Percentiles rank a stretch among this genome's conserved stretches.
Conservation (phyloP, 2,329 filamentous ascomycete genomes). For the Venturia asperata region DNA sequence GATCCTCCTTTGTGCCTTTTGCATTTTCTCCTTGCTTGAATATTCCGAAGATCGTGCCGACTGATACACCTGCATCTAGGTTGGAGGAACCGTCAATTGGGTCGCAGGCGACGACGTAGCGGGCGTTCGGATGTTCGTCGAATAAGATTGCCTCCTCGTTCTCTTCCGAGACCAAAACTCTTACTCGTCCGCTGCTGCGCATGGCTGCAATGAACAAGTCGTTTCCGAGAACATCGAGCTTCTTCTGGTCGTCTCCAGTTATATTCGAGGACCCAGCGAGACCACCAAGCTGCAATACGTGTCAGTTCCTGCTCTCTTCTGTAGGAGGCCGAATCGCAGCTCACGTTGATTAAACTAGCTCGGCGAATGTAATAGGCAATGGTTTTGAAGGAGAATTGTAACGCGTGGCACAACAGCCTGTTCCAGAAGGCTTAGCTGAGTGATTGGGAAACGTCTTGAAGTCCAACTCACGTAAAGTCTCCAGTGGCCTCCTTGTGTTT, state of each 20-base stretch:
- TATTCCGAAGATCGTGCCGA: constrained; percentile 94
- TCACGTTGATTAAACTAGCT: constrained; percentile 78
- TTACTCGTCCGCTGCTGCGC: constrained; percentile 84
- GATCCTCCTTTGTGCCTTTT: constrained; percentile 70
- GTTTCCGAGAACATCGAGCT: constrained; percentile 98
- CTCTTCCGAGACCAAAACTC: constrained; percentile 93
- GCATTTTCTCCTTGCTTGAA: constrained; percentile 79
- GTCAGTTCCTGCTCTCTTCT: neutral
- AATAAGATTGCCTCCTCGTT: constrained; percentile 91
- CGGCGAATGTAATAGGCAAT: constrained; percentile 99
- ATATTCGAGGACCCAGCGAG: constrained; percentile 91
- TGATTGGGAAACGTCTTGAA: neutral
- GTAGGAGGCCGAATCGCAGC: constrained; percentile 19
- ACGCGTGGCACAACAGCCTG: constrained; percentile 90
- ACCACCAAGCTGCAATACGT: constrained; percentile 59
- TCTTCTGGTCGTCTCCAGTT: constrained; percentile 98
- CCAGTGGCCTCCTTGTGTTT: constrained; percentile 93
- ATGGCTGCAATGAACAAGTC: constrained; percentile 96
- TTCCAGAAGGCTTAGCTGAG: constrained; percentile 2
- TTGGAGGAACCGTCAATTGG: constrained; percentile 98
- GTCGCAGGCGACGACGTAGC: constrained; percentile 94
- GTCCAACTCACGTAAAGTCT: constrained; percentile 79
- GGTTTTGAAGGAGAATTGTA: constrained; percentile 99
- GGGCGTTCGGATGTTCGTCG: constrained; percentile 61
- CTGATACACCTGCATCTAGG: constrained; percentile 92